Base-by-base conservation (phyloP, 2,329 filamentous ascomycete species). In the Cladosporium sp. region DNA sequence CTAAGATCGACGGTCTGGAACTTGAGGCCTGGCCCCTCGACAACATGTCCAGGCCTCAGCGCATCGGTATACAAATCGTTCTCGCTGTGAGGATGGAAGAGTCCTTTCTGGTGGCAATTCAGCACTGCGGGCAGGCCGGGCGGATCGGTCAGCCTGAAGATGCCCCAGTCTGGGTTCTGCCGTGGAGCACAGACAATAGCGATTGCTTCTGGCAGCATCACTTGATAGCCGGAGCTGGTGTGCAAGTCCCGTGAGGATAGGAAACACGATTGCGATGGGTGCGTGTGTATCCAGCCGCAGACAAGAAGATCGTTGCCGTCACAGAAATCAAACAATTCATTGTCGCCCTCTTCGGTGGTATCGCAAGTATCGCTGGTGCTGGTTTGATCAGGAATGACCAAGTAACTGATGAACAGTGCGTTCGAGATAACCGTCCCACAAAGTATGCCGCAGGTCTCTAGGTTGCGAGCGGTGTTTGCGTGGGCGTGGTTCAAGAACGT, bases 211-310 rank as follows among this genome's bases (percentile, higher is more conserved):
- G 93, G 90, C 79, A 98, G 86, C 92, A 97, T 97, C 67, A 95
- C 89, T 78, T 99, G 95, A 76, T 97, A 98, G 12, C 93, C 93
- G 3, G 89, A 89, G 75, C 97, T 94, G 0, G 96, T 99, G 75
- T 99, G 95, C 70, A 98, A 76, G 75, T 99, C 95, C 59, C 94
- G 84, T 58, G 91, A 95, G 76, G 92, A 97, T 91, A 99, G 96
- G 77, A 99, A 99, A 78, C 95, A 99, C 0, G 92, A 96, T 80
- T 99, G 95, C 0, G 90, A 92, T 0, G 95, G 95, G 77, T 99
- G 95, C 0, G 95, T 99, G 76, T 99, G 95, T 67, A 99, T 99
- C 95, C 95, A 99, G 46, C 94, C 94, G 5, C 97, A 84, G 62
- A 96, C 88, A 77, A 97, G 86, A 40, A 98, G 79, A 67, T 96